Conservation (phyloP, 2,329 filamentous ascomycete genomes). For the Fusarium beomiforme region DNA sequence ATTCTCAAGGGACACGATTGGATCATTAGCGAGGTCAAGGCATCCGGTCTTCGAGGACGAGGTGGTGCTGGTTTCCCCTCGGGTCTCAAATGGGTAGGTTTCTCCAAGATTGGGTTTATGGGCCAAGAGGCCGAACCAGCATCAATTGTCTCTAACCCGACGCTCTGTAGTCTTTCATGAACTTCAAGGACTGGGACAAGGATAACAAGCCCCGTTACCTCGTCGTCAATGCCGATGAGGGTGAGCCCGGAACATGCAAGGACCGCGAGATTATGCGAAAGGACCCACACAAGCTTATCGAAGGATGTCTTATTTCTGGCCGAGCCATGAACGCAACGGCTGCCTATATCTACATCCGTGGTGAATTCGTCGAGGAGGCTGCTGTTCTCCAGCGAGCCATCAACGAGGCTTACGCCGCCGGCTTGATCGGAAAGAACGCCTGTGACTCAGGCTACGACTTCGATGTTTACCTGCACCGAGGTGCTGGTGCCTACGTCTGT, state of each 20-base stretch:
- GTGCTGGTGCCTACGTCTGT: constrained; percentile 97
- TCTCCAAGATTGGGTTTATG: constrained; percentile 11
- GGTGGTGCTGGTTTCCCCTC: constrained; percentile 98
- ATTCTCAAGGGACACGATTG: constrained; percentile 96
- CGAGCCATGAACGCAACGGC: constrained; percentile 99
- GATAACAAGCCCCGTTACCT: constrained; percentile 95
- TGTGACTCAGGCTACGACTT: constrained; percentile 98
- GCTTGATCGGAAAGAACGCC: constrained; percentile 97
- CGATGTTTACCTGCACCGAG: constrained; percentile 95
- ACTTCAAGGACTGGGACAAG: constrained; percentile 99
- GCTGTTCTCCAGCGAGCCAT: constrained; percentile 93
- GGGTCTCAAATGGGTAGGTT: constrained; percentile 95
- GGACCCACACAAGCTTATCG: constrained; percentile 98
- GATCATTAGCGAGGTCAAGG: constrained; percentile 98
- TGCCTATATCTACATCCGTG: constrained; percentile 99
- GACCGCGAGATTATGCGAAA: constrained; percentile 99
- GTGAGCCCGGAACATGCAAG: constrained; percentile 98
- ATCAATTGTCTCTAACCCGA: constrained; percentile 33
- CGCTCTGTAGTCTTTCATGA: constrained; percentile 89
- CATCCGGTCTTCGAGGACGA: constrained; percentile 92
- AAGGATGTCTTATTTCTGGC: constrained; percentile 95
- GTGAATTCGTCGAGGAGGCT: constrained; percentile 97
- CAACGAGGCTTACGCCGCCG: constrained; percentile 95
- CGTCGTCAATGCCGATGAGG: constrained; percentile 98
- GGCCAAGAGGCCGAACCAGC: constrained; percentile 34